Percentiles rank a stretch among this genome's conserved stretches.
Conservation (phyloP, 345 rosid genomes). For the Limnanthes douglasii region DNA sequence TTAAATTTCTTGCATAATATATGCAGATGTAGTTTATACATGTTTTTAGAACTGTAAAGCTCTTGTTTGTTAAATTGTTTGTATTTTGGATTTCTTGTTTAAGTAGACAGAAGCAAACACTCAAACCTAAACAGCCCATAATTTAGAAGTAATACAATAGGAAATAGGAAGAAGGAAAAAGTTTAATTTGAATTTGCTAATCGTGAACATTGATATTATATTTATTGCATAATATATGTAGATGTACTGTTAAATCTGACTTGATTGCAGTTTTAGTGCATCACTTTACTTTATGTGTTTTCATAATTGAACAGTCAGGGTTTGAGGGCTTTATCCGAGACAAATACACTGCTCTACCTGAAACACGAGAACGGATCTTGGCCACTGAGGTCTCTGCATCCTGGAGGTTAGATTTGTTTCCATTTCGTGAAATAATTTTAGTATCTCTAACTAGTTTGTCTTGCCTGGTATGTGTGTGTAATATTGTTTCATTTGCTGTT, state of each 20-base stretch:
- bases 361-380: conserved; percentile 75
- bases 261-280: not conserved
- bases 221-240: not conserved
- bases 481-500: conserved; percentile 6
- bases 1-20: no score
- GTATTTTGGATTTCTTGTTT: no score
- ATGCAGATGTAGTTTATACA: no score
- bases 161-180: not conserved
- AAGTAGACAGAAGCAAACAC: no score
- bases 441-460: not conserved
- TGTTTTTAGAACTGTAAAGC: no score
- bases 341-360: conserved; percentile 75
- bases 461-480: not conserved
- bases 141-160: no score
- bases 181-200: not conserved
- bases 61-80: no score
- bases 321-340: conserved; percentile 90
- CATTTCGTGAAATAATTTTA: not conserved
- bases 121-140: no score
- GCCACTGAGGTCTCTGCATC: conserved; percentile 84
- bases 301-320: conserved; percentile 63
- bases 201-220: no score
- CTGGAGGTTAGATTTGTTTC: conserved; percentile 48
- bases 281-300: not conserved
- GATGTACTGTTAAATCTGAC: not conserved